Conservation (phyloP, 1,284 basidiomycete genomes). For the Flammula alnicola region DNA sequence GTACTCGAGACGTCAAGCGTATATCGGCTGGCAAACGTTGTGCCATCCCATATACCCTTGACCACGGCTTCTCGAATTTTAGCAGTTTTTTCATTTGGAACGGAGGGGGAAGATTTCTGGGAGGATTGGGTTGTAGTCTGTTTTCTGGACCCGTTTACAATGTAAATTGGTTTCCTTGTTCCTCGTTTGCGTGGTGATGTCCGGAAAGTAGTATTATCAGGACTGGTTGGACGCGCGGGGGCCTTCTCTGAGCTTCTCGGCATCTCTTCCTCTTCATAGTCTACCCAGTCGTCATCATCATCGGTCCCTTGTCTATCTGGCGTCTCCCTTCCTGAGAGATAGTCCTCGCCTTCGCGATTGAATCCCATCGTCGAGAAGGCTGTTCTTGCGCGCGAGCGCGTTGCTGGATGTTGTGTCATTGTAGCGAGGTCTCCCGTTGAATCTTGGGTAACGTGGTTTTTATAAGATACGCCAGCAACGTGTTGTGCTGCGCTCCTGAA, state of each 20-base stretch:
- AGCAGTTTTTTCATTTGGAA: not conserved
- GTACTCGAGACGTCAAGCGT: conserved; percentile 47
- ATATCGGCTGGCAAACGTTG: conserved; percentile 44
- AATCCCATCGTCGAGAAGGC: not conserved
- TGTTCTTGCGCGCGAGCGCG: conserved; percentile 14
- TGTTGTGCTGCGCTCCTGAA: too few relatives aligned
- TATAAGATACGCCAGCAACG: too few relatives aligned
- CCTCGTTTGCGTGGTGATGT: conserved; percentile 9
- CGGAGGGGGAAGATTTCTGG: conserved; percentile 7
- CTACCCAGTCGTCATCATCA: conserved; percentile 27
- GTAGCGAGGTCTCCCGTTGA: too few relatives aligned
- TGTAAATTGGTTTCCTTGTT: not conserved
- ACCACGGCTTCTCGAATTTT: conserved; percentile 26
- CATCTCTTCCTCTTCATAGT: conserved; percentile 23
- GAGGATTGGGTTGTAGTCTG: not conserved
- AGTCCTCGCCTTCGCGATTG: conserved; percentile 3
- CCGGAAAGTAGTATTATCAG: not conserved
- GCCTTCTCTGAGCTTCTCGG: not conserved
- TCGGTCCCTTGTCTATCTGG: not conserved
- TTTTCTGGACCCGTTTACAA: conserved; percentile 12
- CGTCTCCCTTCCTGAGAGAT: conserved; percentile 13
- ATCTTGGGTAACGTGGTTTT: too few relatives aligned
- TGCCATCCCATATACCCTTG: conserved; percentile 29
- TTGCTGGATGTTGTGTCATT: conserved; percentile 22
- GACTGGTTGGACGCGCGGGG: conserved; percentile 6